A percentile compares a stretch with the other conserved stretches of the same genome.
Evolutionary conservation across 179 eudicot genomes (phyloP).

Genomic region (Drosera spatulata): DNA sequence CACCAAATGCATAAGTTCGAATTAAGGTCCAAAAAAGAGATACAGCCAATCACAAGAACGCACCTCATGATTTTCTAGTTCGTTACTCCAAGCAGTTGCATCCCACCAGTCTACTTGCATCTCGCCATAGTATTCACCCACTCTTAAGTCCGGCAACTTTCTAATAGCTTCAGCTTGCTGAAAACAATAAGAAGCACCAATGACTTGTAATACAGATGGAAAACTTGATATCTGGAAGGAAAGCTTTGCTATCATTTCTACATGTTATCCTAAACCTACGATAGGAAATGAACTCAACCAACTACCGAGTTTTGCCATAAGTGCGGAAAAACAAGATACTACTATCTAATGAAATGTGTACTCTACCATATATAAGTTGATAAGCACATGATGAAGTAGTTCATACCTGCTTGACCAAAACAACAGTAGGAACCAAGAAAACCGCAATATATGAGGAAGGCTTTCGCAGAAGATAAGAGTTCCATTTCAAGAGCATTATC

Average conservation of each 20-base stretch:
- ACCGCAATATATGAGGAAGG: constrained; percentile 58
- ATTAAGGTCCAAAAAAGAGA: too few relatives aligned
- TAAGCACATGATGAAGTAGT: too few relatives aligned
- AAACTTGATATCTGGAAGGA: too few relatives aligned
- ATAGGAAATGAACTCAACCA: too few relatives aligned
- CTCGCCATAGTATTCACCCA: constrained; percentile 67
- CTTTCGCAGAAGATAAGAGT: constrained; percentile 48
- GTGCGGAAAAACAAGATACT: too few relatives aligned
- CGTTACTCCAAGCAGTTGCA: constrained; percentile 54
- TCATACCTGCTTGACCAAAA: constrained; percentile 72
- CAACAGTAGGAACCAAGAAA: constrained; percentile 85
- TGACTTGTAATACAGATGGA: too few relatives aligned
- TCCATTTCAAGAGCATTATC: constrained; percentile 80
- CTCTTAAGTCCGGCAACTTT: constrained; percentile 50
- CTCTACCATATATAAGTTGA: too few relatives aligned
- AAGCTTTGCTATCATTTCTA: too few relatives aligned
- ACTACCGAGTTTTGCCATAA: too few relatives aligned
- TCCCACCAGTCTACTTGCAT: constrained; percentile 91
- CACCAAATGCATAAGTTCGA: too few relatives aligned
- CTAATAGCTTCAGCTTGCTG: constrained; percentile 72
- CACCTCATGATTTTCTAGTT: constrained; percentile 62
- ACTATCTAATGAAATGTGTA: too few relatives aligned
- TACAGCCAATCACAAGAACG: background rate
- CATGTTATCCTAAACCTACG: too few relatives aligned
- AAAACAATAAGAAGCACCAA: constrained; percentile 7